Evolutionary conservation across 192 early-diverging fungal species (phyloP).

Genomic region (Backusella morwellensis): DNA sequence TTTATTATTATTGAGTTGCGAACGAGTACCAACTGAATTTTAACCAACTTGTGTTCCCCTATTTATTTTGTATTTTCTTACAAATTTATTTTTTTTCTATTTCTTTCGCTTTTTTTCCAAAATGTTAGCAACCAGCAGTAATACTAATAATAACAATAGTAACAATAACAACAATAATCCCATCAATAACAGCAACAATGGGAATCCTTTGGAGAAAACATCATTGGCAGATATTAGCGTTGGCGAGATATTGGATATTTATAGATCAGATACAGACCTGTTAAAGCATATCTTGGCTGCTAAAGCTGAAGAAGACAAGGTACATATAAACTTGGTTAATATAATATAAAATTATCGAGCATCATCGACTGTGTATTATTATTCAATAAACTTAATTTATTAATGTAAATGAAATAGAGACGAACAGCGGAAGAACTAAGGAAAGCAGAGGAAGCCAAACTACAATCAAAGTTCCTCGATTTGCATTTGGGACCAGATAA

Average conservation of each 20-base stretch:
- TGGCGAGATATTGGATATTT: slow-evolving; percentile 24
- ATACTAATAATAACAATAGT: neutral
- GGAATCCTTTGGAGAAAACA: neutral
- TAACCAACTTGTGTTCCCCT: slow-evolving; percentile 3
- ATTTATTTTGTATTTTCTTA: neutral
- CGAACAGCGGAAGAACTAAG: slow-evolving; percentile 31
- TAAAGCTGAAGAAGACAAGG: slow-evolving; percentile 34
- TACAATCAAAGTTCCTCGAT: slow-evolving; percentile 29
- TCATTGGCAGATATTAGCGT: slow-evolving; percentile 5
- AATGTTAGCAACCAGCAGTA: neutral
- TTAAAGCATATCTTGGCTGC: slow-evolving; percentile 26
- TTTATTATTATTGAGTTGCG: neutral
- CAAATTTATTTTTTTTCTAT: neutral
- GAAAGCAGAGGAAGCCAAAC: slow-evolving; percentile 25
- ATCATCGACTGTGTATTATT: no score
- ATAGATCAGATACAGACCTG: slow-evolving; percentile 22
- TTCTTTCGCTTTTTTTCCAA: neutral
- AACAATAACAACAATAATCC: neutral
- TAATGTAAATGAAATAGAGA: slow-evolving; percentile 19
- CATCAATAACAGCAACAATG: neutral
- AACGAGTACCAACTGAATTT: neutral
- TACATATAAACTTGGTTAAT: neutral
- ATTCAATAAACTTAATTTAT: slow-evolving; percentile 8
- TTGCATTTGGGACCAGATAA: slow-evolving; percentile 8
- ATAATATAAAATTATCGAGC: neutral